These are phyloP conservation scores for Tolypocladium inflatum DNA, from an alignment of 2,329 filamentous ascomycete genomes.

Conservation along the genomic window DNA sequence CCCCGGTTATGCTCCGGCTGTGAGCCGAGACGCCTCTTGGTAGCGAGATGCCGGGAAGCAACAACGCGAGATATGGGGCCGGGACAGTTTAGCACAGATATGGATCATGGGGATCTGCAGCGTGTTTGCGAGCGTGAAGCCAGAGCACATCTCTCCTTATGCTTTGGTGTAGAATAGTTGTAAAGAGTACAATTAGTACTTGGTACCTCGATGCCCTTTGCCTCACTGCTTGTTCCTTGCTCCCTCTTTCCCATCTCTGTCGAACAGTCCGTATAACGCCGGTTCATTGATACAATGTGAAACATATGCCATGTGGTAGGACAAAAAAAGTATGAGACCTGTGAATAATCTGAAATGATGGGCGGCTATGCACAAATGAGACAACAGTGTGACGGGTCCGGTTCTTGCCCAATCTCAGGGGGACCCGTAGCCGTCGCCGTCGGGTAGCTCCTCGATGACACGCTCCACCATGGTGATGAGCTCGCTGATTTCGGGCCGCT, in stretches of 20 bases:
- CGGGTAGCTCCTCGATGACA: constrained; percentile 46
- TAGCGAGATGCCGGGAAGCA: not conserved
- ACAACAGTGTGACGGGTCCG: not conserved
- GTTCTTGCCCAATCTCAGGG: not conserved
- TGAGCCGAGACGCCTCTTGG: not conserved
- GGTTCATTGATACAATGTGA: not conserved
- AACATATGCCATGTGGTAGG: not conserved
- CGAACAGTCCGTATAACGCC: not conserved
- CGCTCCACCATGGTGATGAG: constrained; percentile 70
- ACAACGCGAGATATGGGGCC: not conserved
- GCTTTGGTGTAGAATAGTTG: not conserved
- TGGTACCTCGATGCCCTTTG: not conserved
- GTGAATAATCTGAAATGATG: not conserved
- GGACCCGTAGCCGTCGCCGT: constrained; percentile 1
- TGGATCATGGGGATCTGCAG: not conserved
- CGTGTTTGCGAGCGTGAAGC: not conserved
- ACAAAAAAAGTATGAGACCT: not conserved
- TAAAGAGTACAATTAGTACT: not conserved
- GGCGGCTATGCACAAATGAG: not conserved
- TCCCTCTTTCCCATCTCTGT: not conserved
- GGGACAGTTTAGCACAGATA: not conserved
- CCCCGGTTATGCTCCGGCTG: constrained; percentile 9
- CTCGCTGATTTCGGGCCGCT: constrained; percentile 80
- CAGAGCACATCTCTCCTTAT: not conserved
- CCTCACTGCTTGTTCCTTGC: not conserved